Conservation (phyloP, 148 eudicot genomes). For the Rhododendron williamsianum region DNA sequence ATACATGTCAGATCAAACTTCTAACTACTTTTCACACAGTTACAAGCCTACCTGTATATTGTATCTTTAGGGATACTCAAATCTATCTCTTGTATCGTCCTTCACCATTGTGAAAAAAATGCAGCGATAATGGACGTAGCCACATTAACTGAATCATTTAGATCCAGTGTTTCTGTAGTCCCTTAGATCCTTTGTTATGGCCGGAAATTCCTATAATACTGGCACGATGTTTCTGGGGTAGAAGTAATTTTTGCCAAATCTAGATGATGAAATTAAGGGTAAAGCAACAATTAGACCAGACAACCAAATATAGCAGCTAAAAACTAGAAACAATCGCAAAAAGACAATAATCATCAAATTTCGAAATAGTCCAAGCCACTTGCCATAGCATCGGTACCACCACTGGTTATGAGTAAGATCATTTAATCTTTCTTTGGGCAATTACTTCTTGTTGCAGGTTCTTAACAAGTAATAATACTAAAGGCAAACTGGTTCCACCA, state of each 20-base stretch:
- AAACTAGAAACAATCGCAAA: background rate
- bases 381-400: background rate
- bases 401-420: background rate
- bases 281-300: background rate
- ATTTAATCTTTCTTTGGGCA: background rate
- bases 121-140: background rate
- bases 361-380: background rate
- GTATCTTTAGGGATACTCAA: background rate
- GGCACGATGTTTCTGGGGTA: background rate
- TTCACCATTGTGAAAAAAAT: background rate
- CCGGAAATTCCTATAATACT: background rate
- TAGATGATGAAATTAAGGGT: background rate
- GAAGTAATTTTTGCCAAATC: background rate
- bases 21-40: background rate
- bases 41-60: background rate
- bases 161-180: background rate
- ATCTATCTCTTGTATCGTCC: background rate
- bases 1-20: background rate
- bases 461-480: background rate
- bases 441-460: background rate
- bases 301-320: background rate
- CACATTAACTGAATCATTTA: background rate
- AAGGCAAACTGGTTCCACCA: background rate
- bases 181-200: background rate
- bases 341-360: background rate